Evolutionary conservation across 2,329 filamentous ascomycete species (phyloP), one percentile per base, ranked within the genome.

Genomic region (Davidsoniella virescens): DNA sequence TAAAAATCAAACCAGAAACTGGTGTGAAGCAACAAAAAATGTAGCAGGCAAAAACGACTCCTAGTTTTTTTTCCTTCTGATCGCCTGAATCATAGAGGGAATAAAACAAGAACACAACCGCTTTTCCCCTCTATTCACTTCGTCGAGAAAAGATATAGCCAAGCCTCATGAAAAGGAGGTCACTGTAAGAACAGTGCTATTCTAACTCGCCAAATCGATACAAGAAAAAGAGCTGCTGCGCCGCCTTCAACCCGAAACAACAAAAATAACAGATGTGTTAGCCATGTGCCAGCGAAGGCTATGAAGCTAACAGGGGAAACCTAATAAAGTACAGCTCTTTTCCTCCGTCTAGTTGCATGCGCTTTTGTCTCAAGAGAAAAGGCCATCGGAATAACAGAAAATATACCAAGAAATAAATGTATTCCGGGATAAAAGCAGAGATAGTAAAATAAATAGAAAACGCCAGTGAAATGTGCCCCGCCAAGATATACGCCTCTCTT

Each of bases 351-450:
- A 8, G 20, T 37, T 18, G 20, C 44, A 14, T 37, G 26, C 29
- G 16, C 44, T 17, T 26, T 16, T 26, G 16, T 26, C 20, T 38
- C 33, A 47, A n/a, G 5, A 47, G 36, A 47, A 16, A 38, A 38
- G 36, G 14, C 44, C 42, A 40, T 26, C 18, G 33, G 20, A 23
- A 18, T 26, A 20, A 43, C 18, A 48, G 44, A 47, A 17, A 38
- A 43, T 20, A 43, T 17, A 36, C 36, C 16, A n/a, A 41, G 26
- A 37, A 17, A 50, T 3, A 50, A 12, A 41, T 37, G 37, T 38
- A 49, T 49, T 17, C 37, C n/a, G 39, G 17, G 14, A 20, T 47
- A 42, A 47, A 51, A 47, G 18, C 38, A 47, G 20, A 47, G n/a
- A 17, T 18, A 25, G 18, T 33, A 38, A 40, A 40, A 33, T 18